These are phyloP conservation scores for Delitschia confertaspora DNA, from an alignment of 495 filamentous ascomycete species.

Conservation along the genomic window DNA sequence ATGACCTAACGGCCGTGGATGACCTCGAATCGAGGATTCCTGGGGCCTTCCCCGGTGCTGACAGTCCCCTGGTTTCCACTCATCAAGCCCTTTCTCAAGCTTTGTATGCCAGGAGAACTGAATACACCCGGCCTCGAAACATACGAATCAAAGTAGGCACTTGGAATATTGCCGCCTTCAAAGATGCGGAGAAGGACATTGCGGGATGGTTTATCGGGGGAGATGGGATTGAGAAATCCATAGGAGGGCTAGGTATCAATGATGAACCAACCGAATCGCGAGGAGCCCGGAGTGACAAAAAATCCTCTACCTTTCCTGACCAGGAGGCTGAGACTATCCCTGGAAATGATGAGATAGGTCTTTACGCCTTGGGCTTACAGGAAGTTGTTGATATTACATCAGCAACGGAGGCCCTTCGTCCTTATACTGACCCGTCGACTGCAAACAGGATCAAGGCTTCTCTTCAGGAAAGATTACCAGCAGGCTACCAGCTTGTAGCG, in stretches of 20 bases:
- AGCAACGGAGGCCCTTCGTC: slow-evolving; percentile 51
- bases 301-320: slow-evolving; percentile 32
- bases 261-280: slow-evolving; percentile 35
- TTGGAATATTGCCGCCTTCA: slow-evolving; percentile 87
- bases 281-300: slow-evolving; percentile 37
- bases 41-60: slow-evolving; percentile 32
- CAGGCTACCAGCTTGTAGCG: slow-evolving; percentile 65
- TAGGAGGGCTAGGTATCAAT: slow-evolving; percentile 44
- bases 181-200: slow-evolving; percentile 77
- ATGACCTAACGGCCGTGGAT: slow-evolving; percentile 8
- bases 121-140: slow-evolving; percentile 62
- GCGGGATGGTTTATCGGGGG: slow-evolving; percentile 76
- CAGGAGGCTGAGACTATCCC: slow-evolving; percentile 34
- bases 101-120: slow-evolving; percentile 60
- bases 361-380: slow-evolving; percentile 87
- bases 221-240: slow-evolving; percentile 53
- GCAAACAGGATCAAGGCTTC: slow-evolving; percentile 72
- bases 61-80: slow-evolving; percentile 10
- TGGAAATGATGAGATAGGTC: slow-evolving; percentile 58
- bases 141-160: slow-evolving; percentile 79
- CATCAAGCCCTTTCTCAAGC: slow-evolving; percentile 47
- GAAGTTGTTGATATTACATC: slow-evolving; percentile 83
- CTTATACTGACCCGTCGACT: slow-evolving; percentile 62
- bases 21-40: slow-evolving; percentile 31
- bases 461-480: slow-evolving; percentile 59